Conservation (phyloP, 2,329 filamentous ascomycete genomes). For the Colletotrichum musae region DNA sequence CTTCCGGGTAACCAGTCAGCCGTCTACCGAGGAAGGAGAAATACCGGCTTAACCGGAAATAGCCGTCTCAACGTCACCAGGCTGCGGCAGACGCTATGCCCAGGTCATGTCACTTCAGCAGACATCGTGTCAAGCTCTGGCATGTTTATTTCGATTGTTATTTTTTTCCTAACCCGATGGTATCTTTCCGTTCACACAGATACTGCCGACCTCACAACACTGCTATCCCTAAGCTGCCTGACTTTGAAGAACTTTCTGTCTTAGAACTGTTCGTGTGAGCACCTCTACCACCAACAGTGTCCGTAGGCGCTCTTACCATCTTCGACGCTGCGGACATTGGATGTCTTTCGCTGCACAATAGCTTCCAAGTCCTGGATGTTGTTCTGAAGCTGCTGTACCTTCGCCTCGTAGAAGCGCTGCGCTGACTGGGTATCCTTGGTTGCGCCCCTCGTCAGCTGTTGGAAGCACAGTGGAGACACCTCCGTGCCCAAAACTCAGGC, state of each 20-base stretch:
- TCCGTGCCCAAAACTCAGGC: constrained; percentile 15
- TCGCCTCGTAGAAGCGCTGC: constrained; percentile 69
- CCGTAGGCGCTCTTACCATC: constrained; percentile 72
- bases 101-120: not conserved
- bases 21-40: constrained; percentile 14
- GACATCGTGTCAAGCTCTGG: no score
- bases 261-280: constrained; percentile 52
- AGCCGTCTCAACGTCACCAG: constrained; percentile 7
- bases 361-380: constrained; percentile 71
- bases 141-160: no score
- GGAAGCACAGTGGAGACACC: accelerated
- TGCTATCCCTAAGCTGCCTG: constrained; percentile 13
- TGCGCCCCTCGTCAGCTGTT: not conserved
- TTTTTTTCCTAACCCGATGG: no score
- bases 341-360: constrained; percentile 79
- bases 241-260: constrained; percentile 60
- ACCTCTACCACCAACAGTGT: not conserved
- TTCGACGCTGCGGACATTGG: constrained; percentile 88
- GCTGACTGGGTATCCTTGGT: constrained; percentile 61
- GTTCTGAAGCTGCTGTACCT: constrained; percentile 66
- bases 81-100: not conserved
- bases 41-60: constrained; percentile 3
- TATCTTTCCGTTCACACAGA: no score
- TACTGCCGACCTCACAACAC: not conserved
- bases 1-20: constrained; percentile 2